A percentile compares a stretch with the other conserved stretches of the same genome.
Evolutionary conservation across 441 rosid species (phyloP).

Genomic region (Melastoma candidum): DNA sequence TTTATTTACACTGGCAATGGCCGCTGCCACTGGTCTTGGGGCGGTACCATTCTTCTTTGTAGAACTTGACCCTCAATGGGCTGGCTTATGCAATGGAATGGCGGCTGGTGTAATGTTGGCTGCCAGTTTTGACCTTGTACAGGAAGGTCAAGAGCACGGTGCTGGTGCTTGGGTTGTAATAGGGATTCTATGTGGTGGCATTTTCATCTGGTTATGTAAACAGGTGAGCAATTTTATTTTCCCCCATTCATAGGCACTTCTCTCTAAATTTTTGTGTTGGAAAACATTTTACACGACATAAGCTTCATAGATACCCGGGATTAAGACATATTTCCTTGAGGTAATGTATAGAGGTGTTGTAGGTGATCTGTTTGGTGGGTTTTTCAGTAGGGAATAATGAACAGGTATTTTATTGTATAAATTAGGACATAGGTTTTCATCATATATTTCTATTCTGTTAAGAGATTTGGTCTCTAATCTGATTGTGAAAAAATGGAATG

Average conservation of each 20-base stretch:
- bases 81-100: conserved; percentile 98
- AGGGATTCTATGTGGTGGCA: conserved; percentile 85
- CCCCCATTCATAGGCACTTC: neutral
- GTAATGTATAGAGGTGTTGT: no score
- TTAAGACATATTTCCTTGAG: no score
- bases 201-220: conserved; percentile 89
- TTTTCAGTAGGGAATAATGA: no score
- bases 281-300: neutral
- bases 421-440: no score
- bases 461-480: no score
- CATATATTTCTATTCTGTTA: no score
- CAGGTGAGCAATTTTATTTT: conserved; percentile 36
- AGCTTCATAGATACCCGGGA: no score
- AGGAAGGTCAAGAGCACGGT: conserved; percentile 89
- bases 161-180: conserved; percentile 82
- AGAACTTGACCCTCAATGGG: conserved; percentile 93
- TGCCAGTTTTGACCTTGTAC: conserved; percentile 95
- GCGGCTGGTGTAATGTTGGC: conserved; percentile 99
- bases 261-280: neutral
- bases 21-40: conserved; percentile 97
- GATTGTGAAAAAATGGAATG: no score
- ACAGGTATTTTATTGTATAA: no score
- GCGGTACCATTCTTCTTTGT: conserved; percentile 98
- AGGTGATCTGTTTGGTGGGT: no score
- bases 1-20: conserved; percentile 96